phyloP scores from a whole-genome alignment of 352 stramenopile species.

The Phytophthora pluvialis region DNA sequence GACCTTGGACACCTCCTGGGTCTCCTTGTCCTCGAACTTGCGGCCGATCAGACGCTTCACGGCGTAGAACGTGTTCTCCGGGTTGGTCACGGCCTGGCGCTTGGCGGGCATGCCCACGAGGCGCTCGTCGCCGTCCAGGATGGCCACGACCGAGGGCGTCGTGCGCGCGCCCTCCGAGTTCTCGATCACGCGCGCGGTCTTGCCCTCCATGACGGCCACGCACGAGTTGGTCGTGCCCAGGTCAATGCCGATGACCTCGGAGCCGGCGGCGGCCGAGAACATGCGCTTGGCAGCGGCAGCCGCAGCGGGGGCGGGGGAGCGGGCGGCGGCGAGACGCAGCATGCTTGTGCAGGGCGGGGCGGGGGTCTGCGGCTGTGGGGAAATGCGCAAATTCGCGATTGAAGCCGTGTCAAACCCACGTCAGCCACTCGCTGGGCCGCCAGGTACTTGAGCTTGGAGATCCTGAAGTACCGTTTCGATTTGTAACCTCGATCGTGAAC shows the following conservation, averaged over 20 bases:
- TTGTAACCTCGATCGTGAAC: not conserved
- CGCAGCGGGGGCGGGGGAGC: conserved; percentile 20
- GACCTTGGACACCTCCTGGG: conserved; percentile 94
- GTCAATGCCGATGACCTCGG: conserved; percentile 96
- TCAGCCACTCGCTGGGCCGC: conserved; percentile 33
- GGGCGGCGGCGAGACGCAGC: conserved; percentile 30
- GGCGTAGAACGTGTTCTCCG: conserved; percentile 97
- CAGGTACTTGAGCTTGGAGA: conserved; percentile 24
- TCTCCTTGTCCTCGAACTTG: conserved; percentile 93
- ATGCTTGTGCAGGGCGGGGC: conserved; percentile 14
- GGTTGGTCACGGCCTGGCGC: conserved; percentile 98
- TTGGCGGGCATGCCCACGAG: conserved; percentile 96
- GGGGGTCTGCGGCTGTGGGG: conserved; percentile 28
- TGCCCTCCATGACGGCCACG: conserved; percentile 64
- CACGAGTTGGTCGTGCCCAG: conserved; percentile 98
- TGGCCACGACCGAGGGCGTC: conserved; percentile 97
- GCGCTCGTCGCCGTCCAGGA: conserved; percentile 92
- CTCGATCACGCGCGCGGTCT: conserved; percentile 96
- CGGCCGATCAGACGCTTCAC: conserved; percentile 98
- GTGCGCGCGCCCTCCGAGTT: conserved; percentile 97
- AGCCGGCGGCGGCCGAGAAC: conserved; percentile 55
- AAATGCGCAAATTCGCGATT: conserved; percentile 47
- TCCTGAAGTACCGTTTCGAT: not conserved
- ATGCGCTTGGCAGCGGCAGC: conserved; percentile 48
- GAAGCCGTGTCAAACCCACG: conserved; percentile 21